These are phyloP conservation scores for Boletus pseudo-olivaceus DNA, from an alignment of 768 basidiomycete genomes.

Conservation along the genomic window DNA sequence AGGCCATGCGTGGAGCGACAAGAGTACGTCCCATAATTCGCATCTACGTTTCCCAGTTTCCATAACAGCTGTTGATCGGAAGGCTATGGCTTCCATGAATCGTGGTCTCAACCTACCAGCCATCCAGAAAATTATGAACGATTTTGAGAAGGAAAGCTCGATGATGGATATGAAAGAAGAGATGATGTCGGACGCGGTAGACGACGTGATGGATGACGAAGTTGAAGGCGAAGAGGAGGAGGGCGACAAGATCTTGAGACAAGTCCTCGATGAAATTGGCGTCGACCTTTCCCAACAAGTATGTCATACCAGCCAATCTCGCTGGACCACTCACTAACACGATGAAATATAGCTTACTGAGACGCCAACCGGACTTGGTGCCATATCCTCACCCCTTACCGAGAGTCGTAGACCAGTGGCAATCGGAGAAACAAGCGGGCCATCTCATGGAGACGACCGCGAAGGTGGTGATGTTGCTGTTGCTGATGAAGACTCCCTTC, in stretches of 20 bases:
- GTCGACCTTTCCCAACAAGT: constrained; percentile 86
- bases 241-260: constrained; percentile 90
- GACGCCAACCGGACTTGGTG: constrained; percentile 70
- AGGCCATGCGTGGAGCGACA: constrained; percentile 98
- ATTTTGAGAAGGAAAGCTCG: constrained; percentile 95
- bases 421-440: constrained; percentile 57
- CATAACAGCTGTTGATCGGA: constrained; percentile 4
- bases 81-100: constrained; percentile 99
- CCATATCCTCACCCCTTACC: constrained; percentile 55
- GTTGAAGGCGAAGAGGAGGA: constrained; percentile 93
- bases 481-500: constrained; percentile 88
- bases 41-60: not conserved
- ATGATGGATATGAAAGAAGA: constrained; percentile 99
- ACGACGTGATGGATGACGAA: constrained; percentile 95
- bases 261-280: constrained; percentile 97
- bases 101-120: constrained; percentile 90
- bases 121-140: constrained; percentile 95
- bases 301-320: constrained; percentile 6
- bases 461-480: constrained; percentile 38
- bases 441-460: constrained; percentile 36
- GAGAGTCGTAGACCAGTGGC: constrained; percentile 78
- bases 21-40: constrained; percentile 55
- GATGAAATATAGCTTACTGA: constrained; percentile 63
- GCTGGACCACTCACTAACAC: constrained; percentile 6
- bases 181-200: constrained; percentile 99